Evolutionary conservation across 441 rosid species (phyloP), one percentile per base, ranked within the genome.

Genomic region (Breynia disticha): DNA sequence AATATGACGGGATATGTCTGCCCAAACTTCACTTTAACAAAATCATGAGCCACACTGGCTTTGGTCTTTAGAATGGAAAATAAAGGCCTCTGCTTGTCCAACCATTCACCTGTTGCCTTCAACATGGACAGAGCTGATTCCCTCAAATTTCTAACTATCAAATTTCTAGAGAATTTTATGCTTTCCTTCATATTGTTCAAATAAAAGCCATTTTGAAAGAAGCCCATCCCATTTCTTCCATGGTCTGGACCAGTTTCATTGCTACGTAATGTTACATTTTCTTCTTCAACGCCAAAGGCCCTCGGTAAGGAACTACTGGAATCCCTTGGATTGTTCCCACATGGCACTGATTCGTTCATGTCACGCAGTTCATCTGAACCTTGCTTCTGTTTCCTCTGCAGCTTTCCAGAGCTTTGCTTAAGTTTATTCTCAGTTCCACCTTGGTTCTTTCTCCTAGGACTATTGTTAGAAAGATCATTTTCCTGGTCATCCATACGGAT

Each of bases 11-110:
- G 96, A 62, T 67, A 81, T 19, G 74, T 72, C 45, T 67, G 66
- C 71, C 61, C 70, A 59, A 79, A 41, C 78, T 89, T 93, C 57
- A 39, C 52, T 44, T 59, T 62, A 59, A 64, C 72, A 77, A 63
- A 60, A 69, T 78, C 88, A 67, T 70, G 71, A 44, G 80, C 71
- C 62, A 56, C 70, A 48, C 57, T 61, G n/a, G 78, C 47, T 50
- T 67, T 68, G 64, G 76, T 60, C 46, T 53, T 69, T 39, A 74
- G 38, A 56, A 72, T 63, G 44, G 46, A 49, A 46, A 80, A 59
- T 52, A 69, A 55, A 46, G 90, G 97, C 53, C 71, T 65, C 58
- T 78, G 87, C 64, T 57, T 81, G 75, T 84, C 88, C 60, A 79
- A 69, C 83, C 86, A 77, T 65, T 69, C 71, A 64, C 68, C 68